Conservation (phyloP, 2,329 filamentous ascomycete genomes). For the Claviceps africana region DNA sequence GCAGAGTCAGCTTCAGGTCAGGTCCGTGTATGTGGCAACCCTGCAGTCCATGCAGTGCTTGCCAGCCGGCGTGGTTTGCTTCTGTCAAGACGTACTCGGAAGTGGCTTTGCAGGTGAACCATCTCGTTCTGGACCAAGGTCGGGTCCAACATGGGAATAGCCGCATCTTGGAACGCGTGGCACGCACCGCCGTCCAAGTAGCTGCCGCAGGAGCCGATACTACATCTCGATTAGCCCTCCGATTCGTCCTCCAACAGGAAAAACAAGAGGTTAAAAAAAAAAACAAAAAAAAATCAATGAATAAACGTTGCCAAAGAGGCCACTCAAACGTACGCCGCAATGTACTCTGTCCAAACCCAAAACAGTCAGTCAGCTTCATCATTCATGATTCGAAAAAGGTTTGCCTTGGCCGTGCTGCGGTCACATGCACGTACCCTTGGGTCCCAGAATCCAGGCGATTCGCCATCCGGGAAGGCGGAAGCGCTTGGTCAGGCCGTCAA, state of each 20-base stretch:
- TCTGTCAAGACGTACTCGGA: conserved; percentile 37
- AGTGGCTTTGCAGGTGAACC: conserved; percentile 77
- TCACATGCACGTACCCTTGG: conserved; percentile 44
- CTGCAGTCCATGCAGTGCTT: background rate
- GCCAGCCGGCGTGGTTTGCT: background rate
- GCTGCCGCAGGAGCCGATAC: conserved; percentile 76
- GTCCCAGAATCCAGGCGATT: conserved; percentile 89
- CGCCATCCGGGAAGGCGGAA: conserved; percentile 94
- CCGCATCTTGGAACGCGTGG: conserved; percentile 89
- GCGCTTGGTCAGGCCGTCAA: conserved; percentile 91
- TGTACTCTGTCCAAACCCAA: conserved; percentile 62
- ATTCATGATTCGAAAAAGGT: background rate
- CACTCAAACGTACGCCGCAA: conserved; percentile 49
- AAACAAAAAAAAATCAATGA: background rate
- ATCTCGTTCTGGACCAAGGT: conserved; percentile 69
- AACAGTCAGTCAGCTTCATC: background rate
- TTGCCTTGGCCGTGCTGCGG: too few species aligned
- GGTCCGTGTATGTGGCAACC: too few species aligned
- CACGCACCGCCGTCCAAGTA: conserved; percentile 93
- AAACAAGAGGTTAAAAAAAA: too few species aligned
- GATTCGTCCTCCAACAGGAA: too few species aligned
- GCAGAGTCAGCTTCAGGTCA: background rate
- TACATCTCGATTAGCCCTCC: conserved; percentile 12
- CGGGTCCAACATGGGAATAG: conserved; percentile 86
- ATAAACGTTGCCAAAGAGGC: background rate